Conservation (phyloP, 495 filamentous ascomycete species). For the Penicillium fimorum region DNA sequence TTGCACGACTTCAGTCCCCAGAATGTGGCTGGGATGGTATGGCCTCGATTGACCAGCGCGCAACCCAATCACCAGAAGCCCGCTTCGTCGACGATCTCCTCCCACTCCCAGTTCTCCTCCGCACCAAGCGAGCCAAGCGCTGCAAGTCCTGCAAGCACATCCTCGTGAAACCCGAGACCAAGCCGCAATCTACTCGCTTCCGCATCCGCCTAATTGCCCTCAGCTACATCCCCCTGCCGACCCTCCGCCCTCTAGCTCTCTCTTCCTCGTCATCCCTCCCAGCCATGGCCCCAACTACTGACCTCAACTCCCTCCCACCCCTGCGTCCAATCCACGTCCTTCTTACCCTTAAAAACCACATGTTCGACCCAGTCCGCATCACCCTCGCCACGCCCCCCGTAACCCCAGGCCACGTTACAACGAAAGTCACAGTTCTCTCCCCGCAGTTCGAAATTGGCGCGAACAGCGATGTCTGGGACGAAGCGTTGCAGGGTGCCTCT, state of each 20-base stretch:
- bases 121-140: conserved; percentile 89
- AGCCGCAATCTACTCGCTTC: conserved; percentile 80
- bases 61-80: conserved; percentile 46
- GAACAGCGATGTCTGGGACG: conserved; percentile 94
- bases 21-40: conserved; percentile 55
- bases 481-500: conserved; percentile 62
- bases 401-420: conserved; percentile 73
- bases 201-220: conserved; percentile 84
- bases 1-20: conserved; percentile 44
- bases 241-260: conserved; percentile 62
- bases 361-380: conserved; percentile 85
- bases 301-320: conserved; percentile 57
- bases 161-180: conserved; percentile 90
- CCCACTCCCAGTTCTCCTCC: conserved; percentile 75
- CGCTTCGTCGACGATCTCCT: conserved; percentile 67
- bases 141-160: conserved; percentile 92
- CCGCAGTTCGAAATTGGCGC: conserved; percentile 94
- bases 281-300: conserved; percentile 28
- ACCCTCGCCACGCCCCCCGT: conserved; percentile 80
- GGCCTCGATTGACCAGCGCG: conserved; percentile 52
- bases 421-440: conserved; percentile 86
- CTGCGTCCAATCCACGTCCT: conserved; percentile 75
- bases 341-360: conserved; percentile 85
- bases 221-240: conserved; percentile 82
- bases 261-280: conserved; percentile 24